Base-by-base conservation (phyloP, 257 asterid species). In the Fraxinus cuspidata region DNA sequence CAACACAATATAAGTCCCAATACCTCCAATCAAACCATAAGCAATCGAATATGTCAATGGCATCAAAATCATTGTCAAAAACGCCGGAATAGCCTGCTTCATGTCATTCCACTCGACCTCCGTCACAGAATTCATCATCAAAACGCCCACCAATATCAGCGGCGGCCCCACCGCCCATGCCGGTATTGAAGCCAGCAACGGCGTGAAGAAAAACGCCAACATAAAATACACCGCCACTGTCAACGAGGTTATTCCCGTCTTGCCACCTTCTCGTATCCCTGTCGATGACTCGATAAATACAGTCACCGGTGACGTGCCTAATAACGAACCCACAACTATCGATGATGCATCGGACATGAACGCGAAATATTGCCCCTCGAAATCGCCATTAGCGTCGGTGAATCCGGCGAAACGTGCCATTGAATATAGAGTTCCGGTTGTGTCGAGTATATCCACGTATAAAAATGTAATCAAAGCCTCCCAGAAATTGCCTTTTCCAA, bases 121-220 rank as follows among this genome's bases (percentile, higher is more conserved):
- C 89, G 83, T 90, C 84, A 91, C 99, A 73, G 97, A 79, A 85
- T 19, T 88, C 99, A 94, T 94, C 99, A 94, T 94, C 89, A 94
- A 44, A 28, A 93, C 96, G 21, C 99, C 99, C 73, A 94, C 99
- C 82, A 94, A 73, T 32, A 92, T 78, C 77, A 94, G 85, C 83
- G 97, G 97, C 77, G 97, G 99, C 82, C 99, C 99, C 83, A 94
- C 97, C 74, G 99, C 99, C 97, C 97, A 92, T 71, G 96, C 72
- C 84, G 97, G 99, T 4, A 94, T 94, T 51, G 99, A 90, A 31
- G 99, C 97, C 81, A 94, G 78, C 75, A 94, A 42, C 83, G 99
- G 99, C 83, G 99, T 94, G 83, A 91, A 90, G 86, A 94, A 94
- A 27, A 94, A 88, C 27, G 97, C 90, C 74, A 92, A 44, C 74